These are phyloP conservation scores for Chenopodium suecicum DNA, from an alignment of 148 eudicot genomes.

Conservation along the genomic window DNA sequence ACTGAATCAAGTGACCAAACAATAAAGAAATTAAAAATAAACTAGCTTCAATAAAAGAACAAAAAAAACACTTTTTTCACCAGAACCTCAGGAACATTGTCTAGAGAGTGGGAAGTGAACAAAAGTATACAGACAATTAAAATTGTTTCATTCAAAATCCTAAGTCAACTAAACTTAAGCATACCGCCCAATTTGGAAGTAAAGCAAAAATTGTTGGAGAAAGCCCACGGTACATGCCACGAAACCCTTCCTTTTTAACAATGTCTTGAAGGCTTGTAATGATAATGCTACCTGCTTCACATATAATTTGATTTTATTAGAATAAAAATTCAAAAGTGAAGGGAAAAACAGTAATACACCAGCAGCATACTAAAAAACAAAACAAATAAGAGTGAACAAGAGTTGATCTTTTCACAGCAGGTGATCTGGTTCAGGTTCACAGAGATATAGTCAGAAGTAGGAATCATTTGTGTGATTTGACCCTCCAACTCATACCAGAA, in stretches of 20 bases:
- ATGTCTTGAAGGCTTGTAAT: slow-evolving; percentile 67
- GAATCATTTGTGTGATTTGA: neutral
- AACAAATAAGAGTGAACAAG: neutral
- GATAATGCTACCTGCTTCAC: slow-evolving; percentile 72
- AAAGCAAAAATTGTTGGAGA: slow-evolving; percentile 86
- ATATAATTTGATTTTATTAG: neutral
- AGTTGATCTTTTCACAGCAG: neutral
- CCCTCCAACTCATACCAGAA: neutral
- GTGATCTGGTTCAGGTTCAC: neutral
- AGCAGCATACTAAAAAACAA: neutral
- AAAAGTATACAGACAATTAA: neutral
- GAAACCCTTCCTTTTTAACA: slow-evolving; percentile 64
- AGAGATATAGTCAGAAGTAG: neutral
- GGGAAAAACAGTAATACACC: neutral
- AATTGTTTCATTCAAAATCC: slow-evolving; percentile 5
- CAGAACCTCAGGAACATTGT: neutral
- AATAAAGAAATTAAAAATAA: neutral
- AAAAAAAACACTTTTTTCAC: neutral
- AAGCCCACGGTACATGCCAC: slow-evolving; percentile 91
- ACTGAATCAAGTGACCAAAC: neutral
- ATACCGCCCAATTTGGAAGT: slow-evolving; percentile 99
- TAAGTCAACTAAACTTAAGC: slow-evolving; percentile 25
- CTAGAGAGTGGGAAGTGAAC: neutral
- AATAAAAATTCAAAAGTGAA: neutral
- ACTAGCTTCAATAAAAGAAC: too few species aligned